Base-by-base conservation (phyloP, 2,329 filamentous ascomycete genomes). In the Aurifilum marmelostoma region DNA sequence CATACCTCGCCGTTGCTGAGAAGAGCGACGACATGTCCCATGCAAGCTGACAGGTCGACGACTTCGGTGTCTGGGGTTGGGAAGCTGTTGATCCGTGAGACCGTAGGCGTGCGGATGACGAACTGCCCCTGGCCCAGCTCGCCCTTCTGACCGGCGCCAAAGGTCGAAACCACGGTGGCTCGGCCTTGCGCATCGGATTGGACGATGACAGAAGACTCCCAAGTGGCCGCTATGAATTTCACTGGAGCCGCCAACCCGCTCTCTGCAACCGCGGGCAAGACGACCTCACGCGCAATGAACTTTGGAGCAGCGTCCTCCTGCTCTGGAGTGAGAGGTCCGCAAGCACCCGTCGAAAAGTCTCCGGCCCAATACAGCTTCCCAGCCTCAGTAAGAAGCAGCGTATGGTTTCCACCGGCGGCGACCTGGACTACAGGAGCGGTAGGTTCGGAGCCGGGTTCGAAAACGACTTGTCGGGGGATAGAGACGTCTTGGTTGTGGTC, bases 391-490 rank as follows among this genome's bases (percentile, higher is more conserved):
- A 94, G 82, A 12, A 97, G 77, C 4, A 97, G 80, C 0, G 93
- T 97, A 78, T 97, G 95, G 75, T 97, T 97, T 1, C 94, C 94
- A 4, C 95, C 95, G 9, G 92, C 83, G 27, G 81, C 81, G 12
- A 85, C 77, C 56, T 77, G 78, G 65, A 76, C 73, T 67, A 84
- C 77, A 21, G 77, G 71, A 34, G 77, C 75, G 18, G 80, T 76
- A 37, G 75, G 73, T 47, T 79, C 76, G 63, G 76, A 75, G 18
- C 78, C 76, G 2, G 81, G 78, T 7, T 81, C 76, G 77, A 92
- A 91, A n/a, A 85, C 74, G 72, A 88, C 89, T 71, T 81, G 83
- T 71, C 89, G 87, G 1, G 91, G 90, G 0, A 87, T 82, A 1
- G 89, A 90, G 62, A 92, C 88, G 74, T 94, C 91, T 76, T 92